Base-by-base conservation (phyloP, 2,329 filamentous ascomycete genomes). In the Colletotrichum musae region DNA sequence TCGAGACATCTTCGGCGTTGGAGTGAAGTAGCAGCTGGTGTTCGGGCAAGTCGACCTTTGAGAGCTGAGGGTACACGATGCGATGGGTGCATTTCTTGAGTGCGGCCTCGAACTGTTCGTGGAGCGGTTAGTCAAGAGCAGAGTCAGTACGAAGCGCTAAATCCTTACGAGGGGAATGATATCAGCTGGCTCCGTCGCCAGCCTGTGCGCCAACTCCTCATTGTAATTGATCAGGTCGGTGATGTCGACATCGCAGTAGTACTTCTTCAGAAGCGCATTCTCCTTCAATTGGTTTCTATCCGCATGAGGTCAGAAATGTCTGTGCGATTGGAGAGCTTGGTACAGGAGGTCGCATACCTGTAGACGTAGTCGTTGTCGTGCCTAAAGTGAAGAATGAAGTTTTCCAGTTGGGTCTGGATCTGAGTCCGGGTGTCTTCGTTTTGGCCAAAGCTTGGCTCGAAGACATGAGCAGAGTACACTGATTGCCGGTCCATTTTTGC, bases 1-100 rank as follows among this genome's bases (percentile, higher is more conserved):
- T 98, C 0, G 95, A 96, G 36, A 95, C 94, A 79, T 97, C 91
- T 60, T 95, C 92, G 72, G 94, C 94, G 68, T 91, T 93, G 59
- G 96, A 98, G 81, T 98, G 95, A 57, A 99, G 90, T 65, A 99
- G 92, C 36, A 99, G 90, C 81, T 99, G 96, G 80, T 98, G 95
- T 75, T 97, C 91, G 4, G 95, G 96, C 63, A 98, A 88, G 64
- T 89, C 82, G 77, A 91, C 87, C 65, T 89, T 85, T 56, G 85
- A 80, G 52, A 91, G 86, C 77, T 93, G 87, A 43, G 96, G 95
- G 78, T 94, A 97, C 70, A 99, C 92, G 77, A 99, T 98, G 75
- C 93, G 91, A 76, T 96, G 93, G 32, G 95, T 97, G 82, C 95
- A 98, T 81, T 92, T 93, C 80, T 93, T 94, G 58, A 99, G 85